Evolutionary conservation across 106 monocot genomes (phyloP), one percentile per base, ranked within the genome.

Genomic region (Acorus gramineus): DNA sequence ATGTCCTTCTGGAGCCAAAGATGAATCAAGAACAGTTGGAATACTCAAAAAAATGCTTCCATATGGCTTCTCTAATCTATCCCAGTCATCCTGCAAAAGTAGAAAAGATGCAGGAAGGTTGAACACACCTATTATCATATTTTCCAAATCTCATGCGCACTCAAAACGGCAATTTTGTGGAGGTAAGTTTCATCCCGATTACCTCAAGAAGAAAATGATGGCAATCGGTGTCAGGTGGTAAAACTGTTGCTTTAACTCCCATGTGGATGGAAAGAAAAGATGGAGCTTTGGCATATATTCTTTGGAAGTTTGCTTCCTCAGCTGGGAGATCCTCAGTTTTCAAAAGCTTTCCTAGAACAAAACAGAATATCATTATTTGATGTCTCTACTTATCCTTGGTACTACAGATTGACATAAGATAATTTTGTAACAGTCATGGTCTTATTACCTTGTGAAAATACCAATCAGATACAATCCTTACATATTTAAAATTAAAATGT

Each of bases 161-260:
- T 14, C 8, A 11, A 8, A 4, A 64, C 4, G 60, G 45, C n/a
- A 65, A 63, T 9, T 7, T 50, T 12, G 14, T 47, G 69, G 2
- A 44, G 8, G 43, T 42, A 50, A 71, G 44, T 4, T 63, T 28
- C 28, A 28, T 28, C 7, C 7, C 7, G 8, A 51, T 12, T 80
- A 96, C 96, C 96, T 96, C 96, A 49, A 96, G 86, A 58, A 96
- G 75, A 79, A 96, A 96, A 81, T 96, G 96, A 68, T 96, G 96
- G 70, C 96, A 96, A 77, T 96, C 96, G 44, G 91, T 96, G 61
- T 79, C 82, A 61, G 82, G 79, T 56, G 87, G 96, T 70, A 96
- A 69, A 71, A 88, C 81, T 53, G 63, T 47, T 13, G 82, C 87
- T 79, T 81, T 85, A 4, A 96, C 86, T 62, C 91, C 96, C 80